Conservation (phyloP, 352 stramenopile species). For the Pythium folliculosum region DNA sequence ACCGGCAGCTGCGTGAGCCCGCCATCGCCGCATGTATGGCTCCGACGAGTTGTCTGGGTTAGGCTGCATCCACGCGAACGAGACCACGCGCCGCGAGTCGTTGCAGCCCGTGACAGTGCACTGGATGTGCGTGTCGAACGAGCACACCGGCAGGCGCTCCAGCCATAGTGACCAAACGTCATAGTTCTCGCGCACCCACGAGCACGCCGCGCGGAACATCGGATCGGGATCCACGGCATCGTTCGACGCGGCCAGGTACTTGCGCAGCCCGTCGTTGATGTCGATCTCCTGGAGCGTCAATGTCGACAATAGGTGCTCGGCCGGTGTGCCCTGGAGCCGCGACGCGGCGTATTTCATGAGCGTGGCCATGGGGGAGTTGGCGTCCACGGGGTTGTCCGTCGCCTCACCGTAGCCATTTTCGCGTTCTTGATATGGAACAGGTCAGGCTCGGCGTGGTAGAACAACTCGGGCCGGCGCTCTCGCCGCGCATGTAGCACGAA, state of each 20-base stretch:
- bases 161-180: constrained; percentile 29
- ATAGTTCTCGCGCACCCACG: constrained; percentile 35
- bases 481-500: background rate
- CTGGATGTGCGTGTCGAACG: constrained; percentile 27
- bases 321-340: background rate
- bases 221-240: constrained; percentile 19
- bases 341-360: constrained; percentile 36
- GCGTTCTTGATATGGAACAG: constrained; percentile 33
- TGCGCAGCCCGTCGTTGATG: background rate
- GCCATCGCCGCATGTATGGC: constrained; percentile 31
- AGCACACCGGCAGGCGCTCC: constrained; percentile 27
- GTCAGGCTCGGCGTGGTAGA: constrained; percentile 54
- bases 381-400: constrained; percentile 37
- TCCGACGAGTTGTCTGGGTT: constrained; percentile 10
- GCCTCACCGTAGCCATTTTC: constrained; percentile 42
- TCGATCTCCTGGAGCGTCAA: background rate
- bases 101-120: constrained; percentile 33
- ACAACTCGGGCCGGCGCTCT: constrained; percentile 30
- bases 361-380: constrained; percentile 34
- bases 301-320: background rate
- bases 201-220: constrained; percentile 32
- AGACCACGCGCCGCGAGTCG: constrained; percentile 32
- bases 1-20: constrained; percentile 21
- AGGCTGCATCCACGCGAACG: constrained; percentile 19
- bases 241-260: background rate